Conservation (phyloP, 345 rosid genomes). For the Salix koriyanagi region DNA sequence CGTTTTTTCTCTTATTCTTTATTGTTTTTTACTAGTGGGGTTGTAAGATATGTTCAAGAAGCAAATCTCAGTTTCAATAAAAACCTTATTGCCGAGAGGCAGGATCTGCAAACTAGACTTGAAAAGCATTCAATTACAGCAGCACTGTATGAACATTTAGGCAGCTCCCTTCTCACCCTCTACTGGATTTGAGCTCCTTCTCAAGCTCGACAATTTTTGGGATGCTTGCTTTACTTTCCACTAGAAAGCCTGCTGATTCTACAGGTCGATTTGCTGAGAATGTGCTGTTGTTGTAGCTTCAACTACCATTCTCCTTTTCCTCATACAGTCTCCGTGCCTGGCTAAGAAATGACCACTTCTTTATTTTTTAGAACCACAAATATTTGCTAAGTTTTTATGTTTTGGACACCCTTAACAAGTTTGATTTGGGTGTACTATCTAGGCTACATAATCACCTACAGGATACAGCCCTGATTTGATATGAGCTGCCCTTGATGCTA, state of each 20-base stretch:
- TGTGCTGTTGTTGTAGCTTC: neutral
- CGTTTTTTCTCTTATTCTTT: neutral
- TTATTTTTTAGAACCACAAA: neutral
- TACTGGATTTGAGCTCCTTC: neutral
- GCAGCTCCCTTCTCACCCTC: neutral
- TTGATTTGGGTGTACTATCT: too few species aligned
- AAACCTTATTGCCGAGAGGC: neutral
- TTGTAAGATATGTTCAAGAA: neutral
- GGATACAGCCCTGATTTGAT: neutral
- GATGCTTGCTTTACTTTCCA: neutral
- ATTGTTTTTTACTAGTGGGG: neutral
- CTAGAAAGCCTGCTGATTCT: neutral
- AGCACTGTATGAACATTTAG: neutral
- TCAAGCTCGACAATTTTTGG: too few species aligned
- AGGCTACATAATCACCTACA: neutral
- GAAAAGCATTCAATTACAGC: neutral
- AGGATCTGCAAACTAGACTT: neutral
- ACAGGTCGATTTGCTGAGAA: neutral
- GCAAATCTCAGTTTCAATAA: neutral
- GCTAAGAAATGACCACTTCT: neutral
- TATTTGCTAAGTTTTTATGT: neutral
- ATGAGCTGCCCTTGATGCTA: neutral
- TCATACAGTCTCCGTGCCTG: neutral
- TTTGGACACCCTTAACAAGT: neutral
- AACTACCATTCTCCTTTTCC: neutral